A percentile compares a stretch with the other conserved stretches of the same genome.
These are phyloP conservation scores for Priceomyces carsonii DNA, from an alignment of 805 yeast species.

Conservation along the genomic window DNA sequence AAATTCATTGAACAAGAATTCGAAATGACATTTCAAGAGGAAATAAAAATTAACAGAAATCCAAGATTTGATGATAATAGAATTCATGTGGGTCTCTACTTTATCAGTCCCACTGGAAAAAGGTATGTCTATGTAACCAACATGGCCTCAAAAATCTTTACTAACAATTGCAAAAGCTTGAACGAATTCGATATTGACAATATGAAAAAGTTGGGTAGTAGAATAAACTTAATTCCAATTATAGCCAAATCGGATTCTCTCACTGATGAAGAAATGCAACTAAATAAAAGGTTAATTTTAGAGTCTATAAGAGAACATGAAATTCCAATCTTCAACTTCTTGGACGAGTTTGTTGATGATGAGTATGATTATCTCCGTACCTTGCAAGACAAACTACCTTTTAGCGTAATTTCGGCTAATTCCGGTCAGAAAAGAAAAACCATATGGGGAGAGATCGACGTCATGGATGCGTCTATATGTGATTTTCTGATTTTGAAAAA, in stretches of 20 bases:
- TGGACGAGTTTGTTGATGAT: constrained; percentile 13
- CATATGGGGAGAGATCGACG: constrained; percentile 19
- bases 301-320: constrained; percentile 51
- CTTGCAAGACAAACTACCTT: constrained; percentile 20
- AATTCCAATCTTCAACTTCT: constrained; percentile 41
- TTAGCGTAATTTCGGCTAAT: constrained; percentile 15
- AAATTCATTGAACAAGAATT: constrained; percentile 78
- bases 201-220: constrained; percentile 65
- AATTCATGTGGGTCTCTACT: constrained; percentile 80
- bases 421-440: constrained; percentile 12
- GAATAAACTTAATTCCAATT: constrained; percentile 82
- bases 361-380: constrained; percentile 13
- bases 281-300: constrained; percentile 55
- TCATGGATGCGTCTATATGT: constrained; percentile 16
- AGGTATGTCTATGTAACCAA: constrained; percentile 25
- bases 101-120: constrained; percentile 67
- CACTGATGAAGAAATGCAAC: constrained; percentile 53
- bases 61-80: constrained; percentile 52
- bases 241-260: constrained; percentile 80
- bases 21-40: constrained; percentile 70
- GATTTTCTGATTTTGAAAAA: constrained; percentile 20
- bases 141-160: constrained; percentile 2
- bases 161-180: constrained; percentile 25
- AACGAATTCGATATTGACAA: constrained; percentile 69
- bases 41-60: constrained; percentile 26